Evolutionary conservation across 352 stramenopile species (phyloP).

Genomic region (Phytophthora rubi): DNA sequence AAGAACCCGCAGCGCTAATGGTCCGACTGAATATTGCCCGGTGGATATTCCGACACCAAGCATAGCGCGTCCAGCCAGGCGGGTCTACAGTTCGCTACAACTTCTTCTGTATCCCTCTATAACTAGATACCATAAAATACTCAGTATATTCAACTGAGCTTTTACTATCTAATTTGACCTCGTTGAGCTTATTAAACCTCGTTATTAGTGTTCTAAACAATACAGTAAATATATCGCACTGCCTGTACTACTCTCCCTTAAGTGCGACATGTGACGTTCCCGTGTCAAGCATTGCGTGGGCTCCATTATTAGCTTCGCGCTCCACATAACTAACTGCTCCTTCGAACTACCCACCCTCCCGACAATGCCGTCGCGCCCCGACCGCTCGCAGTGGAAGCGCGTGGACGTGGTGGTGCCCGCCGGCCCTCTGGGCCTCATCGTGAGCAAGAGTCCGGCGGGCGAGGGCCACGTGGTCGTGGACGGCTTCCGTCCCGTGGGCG

Average conservation of each 20-base stretch:
- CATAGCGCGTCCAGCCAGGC: too few relatives aligned
- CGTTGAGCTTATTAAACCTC: too few relatives aligned
- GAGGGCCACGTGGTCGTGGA: constrained; percentile 72
- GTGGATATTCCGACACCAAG: too few relatives aligned
- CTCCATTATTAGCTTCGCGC: not conserved
- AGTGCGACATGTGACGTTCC: not conserved
- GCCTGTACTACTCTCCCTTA: not conserved
- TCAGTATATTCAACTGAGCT: too few relatives aligned
- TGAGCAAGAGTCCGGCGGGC: constrained; percentile 56
- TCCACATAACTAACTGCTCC: not conserved
- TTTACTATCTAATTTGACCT: too few relatives aligned
- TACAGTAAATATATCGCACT: too few relatives aligned
- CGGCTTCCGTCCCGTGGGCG: constrained; percentile 68
- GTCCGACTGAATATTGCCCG: too few relatives aligned
- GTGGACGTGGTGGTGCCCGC: constrained; percentile 75
- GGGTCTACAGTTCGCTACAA: too few relatives aligned
- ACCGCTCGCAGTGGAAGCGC: constrained; percentile 45
- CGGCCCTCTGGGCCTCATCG: constrained; percentile 76
- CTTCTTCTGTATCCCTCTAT: too few relatives aligned
- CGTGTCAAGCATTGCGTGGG: not conserved
- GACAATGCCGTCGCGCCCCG: constrained; percentile 13
- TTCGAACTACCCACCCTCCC: not conserved
- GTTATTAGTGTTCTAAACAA: too few relatives aligned
- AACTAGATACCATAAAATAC: too few relatives aligned
- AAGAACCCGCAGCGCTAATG: too few relatives aligned